phyloP scores from a whole-genome alignment of 768 basidiomycete species.

The Xanthoconium purpureum region DNA sequence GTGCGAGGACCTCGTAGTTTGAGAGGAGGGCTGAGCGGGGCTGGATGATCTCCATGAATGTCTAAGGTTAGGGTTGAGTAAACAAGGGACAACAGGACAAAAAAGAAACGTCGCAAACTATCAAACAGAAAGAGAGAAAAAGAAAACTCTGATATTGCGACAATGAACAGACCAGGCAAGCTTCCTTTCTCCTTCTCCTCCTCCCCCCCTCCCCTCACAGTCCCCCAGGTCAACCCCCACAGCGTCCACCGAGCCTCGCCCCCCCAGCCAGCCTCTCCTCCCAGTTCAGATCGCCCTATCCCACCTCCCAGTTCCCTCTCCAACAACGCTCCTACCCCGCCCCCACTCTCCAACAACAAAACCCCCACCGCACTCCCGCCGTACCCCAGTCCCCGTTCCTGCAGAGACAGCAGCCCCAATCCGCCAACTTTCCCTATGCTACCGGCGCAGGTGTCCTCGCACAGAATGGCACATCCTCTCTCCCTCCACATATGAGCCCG shows the following conservation, averaged over 20 bases:
- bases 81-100: constrained; percentile 29
- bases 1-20: constrained; percentile 79
- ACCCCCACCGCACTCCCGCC: constrained; percentile 56
- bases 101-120: constrained; percentile 3
- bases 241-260: constrained; percentile 72
- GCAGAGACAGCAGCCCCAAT: constrained; percentile 46
- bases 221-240: constrained; percentile 70
- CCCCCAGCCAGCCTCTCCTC: constrained; percentile 59
- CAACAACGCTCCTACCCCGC: constrained; percentile 32
- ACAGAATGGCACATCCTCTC: constrained; percentile 52
- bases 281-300: constrained; percentile 57
- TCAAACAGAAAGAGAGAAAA: constrained; percentile 6
- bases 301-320: constrained; percentile 36
- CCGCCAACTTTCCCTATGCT: constrained; percentile 61
- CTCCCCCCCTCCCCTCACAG: constrained; percentile 13
- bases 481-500: constrained; percentile 58
- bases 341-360: constrained; percentile 51
- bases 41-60: constrained; percentile 36
- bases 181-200: constrained; percentile 14
- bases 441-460: constrained; percentile 41
- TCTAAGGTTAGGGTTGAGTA: constrained; percentile 25
- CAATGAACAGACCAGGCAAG: constrained; percentile 64
- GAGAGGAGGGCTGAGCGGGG: constrained; percentile 78
- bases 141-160: not conserved
- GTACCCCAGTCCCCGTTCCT: constrained; percentile 64